These are phyloP conservation scores for Mortierella sp. DNA, from an alignment of 371 early-diverging fungal genomes.

Conservation along the genomic window DNA sequence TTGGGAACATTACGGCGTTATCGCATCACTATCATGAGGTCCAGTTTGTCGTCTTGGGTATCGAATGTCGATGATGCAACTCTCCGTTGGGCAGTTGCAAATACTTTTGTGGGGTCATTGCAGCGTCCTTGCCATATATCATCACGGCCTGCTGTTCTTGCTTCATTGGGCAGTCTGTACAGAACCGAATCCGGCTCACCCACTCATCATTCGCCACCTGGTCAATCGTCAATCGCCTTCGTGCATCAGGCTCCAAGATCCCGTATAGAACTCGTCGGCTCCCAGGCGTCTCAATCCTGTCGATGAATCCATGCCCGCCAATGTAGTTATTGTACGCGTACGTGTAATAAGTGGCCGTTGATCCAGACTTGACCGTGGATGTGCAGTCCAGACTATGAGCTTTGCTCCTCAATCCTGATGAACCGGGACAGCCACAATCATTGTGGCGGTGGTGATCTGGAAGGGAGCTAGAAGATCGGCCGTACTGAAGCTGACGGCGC, in stretches of 20 bases:
- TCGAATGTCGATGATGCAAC: slow-evolving; percentile 28
- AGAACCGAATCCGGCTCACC: slow-evolving; percentile 66
- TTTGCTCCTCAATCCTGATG: too few relatives aligned
- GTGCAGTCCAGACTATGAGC: too few relatives aligned
- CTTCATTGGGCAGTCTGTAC: slow-evolving; percentile 37
- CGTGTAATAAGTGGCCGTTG: slow-evolving; percentile 22
- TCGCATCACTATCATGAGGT: too few relatives aligned
- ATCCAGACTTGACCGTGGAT: too few relatives aligned
- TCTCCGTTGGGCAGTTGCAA: slow-evolving; percentile 10
- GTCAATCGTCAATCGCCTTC: slow-evolving; percentile 59
- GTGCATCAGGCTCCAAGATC: slow-evolving; percentile 63
- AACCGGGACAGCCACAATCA: not conserved
- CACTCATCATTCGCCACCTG: slow-evolving; percentile 64
- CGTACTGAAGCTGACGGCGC: slow-evolving; percentile 1
- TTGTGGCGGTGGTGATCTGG: not conserved
- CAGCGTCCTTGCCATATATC: not conserved
- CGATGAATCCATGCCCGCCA: slow-evolving; percentile 46
- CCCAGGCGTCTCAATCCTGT: slow-evolving; percentile 36
- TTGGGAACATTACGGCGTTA: too few relatives aligned
- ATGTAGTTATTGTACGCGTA: slow-evolving; percentile 33
- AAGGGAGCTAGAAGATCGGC: too few relatives aligned
- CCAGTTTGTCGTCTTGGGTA: slow-evolving; percentile 18
- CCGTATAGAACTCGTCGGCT: slow-evolving; percentile 55
- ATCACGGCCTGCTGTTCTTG: slow-evolving; percentile 24
- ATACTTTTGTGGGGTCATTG: slow-evolving; percentile 6